A percentile compares a stretch with the other conserved stretches of the same genome.
phyloP scores from a whole-genome alignment of 257 asterid genomes.

The Nicotiana tomentosiformis region DNA sequence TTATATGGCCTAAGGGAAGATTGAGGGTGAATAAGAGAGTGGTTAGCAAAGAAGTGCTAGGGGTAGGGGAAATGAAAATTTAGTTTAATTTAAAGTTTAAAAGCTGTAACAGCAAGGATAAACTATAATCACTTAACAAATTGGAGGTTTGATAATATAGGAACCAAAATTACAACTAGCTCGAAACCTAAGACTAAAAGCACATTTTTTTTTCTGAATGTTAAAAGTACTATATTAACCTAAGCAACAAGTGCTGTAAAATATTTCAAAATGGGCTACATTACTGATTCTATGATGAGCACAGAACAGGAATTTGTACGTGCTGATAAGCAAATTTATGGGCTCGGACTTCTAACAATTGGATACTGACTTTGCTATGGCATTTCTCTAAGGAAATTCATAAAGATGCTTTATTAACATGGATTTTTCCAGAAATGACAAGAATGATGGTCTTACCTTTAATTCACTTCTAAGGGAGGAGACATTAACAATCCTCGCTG shows the following conservation, averaged over 20 bases:
- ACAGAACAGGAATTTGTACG: not conserved
- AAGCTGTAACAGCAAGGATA: not conserved
- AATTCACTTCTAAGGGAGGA: slow-evolving; percentile 68
- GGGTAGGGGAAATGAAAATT: not conserved
- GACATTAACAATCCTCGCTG: slow-evolving; percentile 63
- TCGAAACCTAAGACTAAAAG: not conserved
- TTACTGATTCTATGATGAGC: too few species aligned
- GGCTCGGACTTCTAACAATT: not conserved
- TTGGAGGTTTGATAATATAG: not conserved
- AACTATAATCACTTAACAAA: not conserved
- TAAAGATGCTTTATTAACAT: not conserved
- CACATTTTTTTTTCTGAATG: too few species aligned
- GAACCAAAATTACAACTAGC: not conserved
- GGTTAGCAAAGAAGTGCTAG: not conserved
- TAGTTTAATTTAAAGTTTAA: not conserved
- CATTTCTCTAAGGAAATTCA: not conserved
- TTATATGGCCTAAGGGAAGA: not conserved
- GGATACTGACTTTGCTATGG: not conserved
- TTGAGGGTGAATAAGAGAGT: not conserved
- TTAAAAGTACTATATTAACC: too few species aligned
- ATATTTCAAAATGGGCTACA: too few species aligned
- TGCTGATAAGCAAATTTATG: not conserved
- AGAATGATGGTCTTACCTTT: slow-evolving; percentile 31
- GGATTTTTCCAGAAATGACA: not conserved
- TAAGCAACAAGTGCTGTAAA: too few species aligned